Base-by-base conservation (phyloP, 306 rosid species). In the Gleditsia sinensis region DNA sequence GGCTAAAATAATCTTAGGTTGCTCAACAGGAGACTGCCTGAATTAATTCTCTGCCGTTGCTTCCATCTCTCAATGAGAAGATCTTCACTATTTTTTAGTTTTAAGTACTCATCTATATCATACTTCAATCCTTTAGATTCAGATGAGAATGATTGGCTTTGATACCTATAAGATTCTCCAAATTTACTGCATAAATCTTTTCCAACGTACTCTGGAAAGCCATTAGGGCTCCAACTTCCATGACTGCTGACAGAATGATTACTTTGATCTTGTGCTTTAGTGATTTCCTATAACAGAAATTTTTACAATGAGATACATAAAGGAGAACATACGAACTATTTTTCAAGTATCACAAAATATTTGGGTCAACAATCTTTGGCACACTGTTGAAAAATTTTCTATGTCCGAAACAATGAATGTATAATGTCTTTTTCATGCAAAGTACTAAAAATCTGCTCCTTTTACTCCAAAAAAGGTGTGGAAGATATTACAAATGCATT, bases 181-280 rank as follows among this genome's bases (percentile, higher is more conserved):
- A 76, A 65, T 76, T 81, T 83, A 28, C 67, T 79, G 48, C 70
- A 81, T 32, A 73, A 19, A 70, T 83, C 83, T 76, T 87, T 90
- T 74, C 82, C 75, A 17, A 84, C 42, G 37, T 83, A 88, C 71
- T 69, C 82, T 23, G 84, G 69, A 82, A 87, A 75, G 25, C 69
- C 70, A 56, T 80, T 80, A 1, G 93, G 96, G 84, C 96, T 90
- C 93, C 97, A 95, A 80, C 99, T 95, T 70, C 99, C 99, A 3
- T 74, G 88, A 74, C 98, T 92, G 76, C 97, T 90, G 42, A 69
- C 86, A 16, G 96, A 86, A 50, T 13, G 76, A 81, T 67, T 87
- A 45, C 82, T 66, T 73, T 25, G 88, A 69, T 84, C 87, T 37
- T 75, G 82, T 0, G 69, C 28, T 67, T 76, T 85, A 30, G 9